Evolutionary conservation across 1,139 yeast genomes (phyloP).

Genomic region (Lodderomyces jiufengensis): DNA sequence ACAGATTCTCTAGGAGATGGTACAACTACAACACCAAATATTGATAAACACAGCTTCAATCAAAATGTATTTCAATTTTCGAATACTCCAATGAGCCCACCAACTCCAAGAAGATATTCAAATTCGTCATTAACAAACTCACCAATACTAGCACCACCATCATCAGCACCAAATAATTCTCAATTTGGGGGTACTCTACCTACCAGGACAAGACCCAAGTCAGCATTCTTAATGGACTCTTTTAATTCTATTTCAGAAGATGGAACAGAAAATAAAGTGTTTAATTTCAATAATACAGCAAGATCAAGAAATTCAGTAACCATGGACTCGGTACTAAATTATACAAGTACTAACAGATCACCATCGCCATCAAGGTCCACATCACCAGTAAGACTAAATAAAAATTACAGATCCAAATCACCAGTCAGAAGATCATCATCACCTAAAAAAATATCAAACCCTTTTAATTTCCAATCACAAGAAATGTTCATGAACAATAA

Average conservation of each 20-base stretch:
- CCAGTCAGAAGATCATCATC: conserved; percentile 27
- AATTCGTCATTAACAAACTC: conserved; percentile 22
- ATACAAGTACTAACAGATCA: conserved; percentile 14
- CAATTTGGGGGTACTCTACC: no score
- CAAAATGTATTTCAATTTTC: neutral
- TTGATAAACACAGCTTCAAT: conserved; percentile 2
- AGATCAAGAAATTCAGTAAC: conserved; percentile 19
- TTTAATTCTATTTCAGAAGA: conserved; percentile 30
- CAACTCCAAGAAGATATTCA: conserved; percentile 20
- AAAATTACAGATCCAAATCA: conserved; percentile 31
- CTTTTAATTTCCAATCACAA: conserved; percentile 46
- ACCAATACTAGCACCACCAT: conserved; percentile 20
- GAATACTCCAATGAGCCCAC: conserved; percentile 2
- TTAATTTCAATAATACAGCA: conserved; percentile 20
- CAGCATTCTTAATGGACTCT: conserved; percentile 34
- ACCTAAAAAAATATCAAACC: conserved; percentile 28
- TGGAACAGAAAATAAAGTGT: conserved; percentile 20
- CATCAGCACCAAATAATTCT: conserved; percentile 1
- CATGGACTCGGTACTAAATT: conserved; percentile 9
- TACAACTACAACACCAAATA: neutral
- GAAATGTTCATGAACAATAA: conserved; percentile 27
- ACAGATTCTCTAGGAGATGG: conserved; percentile 33
- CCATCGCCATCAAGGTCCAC: conserved; percentile 30
- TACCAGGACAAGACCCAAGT: conserved; percentile 35
- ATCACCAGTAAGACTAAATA: conserved; percentile 28